Base-by-base conservation (phyloP, 2,329 filamentous ascomycete genomes). In the Elsinoe ampelina region DNA sequence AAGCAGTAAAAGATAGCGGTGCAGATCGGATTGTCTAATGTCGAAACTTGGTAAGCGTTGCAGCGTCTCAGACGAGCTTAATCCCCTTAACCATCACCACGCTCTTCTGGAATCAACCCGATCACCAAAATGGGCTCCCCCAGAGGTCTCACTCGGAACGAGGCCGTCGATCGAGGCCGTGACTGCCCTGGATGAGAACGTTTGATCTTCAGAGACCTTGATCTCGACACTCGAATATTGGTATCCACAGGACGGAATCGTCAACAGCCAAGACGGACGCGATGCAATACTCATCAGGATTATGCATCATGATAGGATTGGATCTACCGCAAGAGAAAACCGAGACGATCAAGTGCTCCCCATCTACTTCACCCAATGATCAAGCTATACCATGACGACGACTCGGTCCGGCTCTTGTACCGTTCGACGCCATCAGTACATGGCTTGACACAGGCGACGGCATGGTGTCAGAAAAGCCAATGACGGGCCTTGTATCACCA, bases 31-130 rank as follows among this genome's bases (percentile, higher is more conserved):
- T 11, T 52, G 48, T 52, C 48, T 52, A 32, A 52, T 52, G 48
- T 52, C 48, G 48, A 52, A 52, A 52, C 48, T 38, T 52, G 48
- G 32, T 30, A 52, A 39, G 32, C 48, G 48, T 52, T 52, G n/a
- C 13, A 52, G 48, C 48, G 48, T 38, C 48, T 36, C 48, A 52
- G 12, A 52, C 20, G 48, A 52, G 48, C 48, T 52, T 52, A 39
- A 38, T 35, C 38, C 17, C 15, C 20, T 36, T 38, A 32, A 20
- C 30, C 36, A 19, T 39, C 32, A 32, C 47, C 47, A 51, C 32
- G 3, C 48, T 35, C 48, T 52, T 52, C 48, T 39, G 35, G 48
- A 39, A 36, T 52, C 34, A 10, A 39, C 38, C 34, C 48, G 32
- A 52, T 39, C 13, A 26, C 41, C 48, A 15, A 12, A 36, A n/a